Base-by-base conservation (phyloP, 2,329 filamentous ascomycete species). In the Cercospora berteroae region DNA sequence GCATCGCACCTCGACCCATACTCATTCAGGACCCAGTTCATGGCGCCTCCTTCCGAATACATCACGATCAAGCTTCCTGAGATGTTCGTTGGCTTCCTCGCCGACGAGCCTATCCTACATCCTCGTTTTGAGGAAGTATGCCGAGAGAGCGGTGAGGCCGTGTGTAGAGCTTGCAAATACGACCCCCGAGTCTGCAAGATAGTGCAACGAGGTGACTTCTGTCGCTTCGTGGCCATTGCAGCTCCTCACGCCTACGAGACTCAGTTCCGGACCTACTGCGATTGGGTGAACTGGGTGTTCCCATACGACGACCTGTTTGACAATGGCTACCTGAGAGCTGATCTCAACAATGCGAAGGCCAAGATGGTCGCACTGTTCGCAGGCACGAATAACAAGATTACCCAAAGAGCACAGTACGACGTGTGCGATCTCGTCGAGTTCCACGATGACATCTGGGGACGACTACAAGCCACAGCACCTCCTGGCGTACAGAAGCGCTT, bases 221-320 rank as follows among this genome's bases (percentile, higher is more conserved):
- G 44, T 23, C 44, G 44, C 44, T 50, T 50, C 18, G 44, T 50
- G 8, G 44, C 44, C 9, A 50, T 50, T 5, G 44, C 44, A 13
- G 44, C 44, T 20, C 44, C 44, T 50, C 44, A 23, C 2, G 44
- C 44, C 18, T 12, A 12, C 18, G 18, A 50, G 20, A 2, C 5
- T 20, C 44, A 50, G 27, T 36, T 36, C 12, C 56, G 56, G 5
- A 58, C 29, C 12, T 58, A 29, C 56, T 33, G 29, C 29, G 56
- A 58, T 29, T 58, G 56, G 56, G 29, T 58, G 33, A 64, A 64
- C 8, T 64, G 55, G 52, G 55, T 59, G 12, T 64, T 64, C 33
- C 63, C 63, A 5, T 64, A 29, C 36, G 63, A 64, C 25, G 63
- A 64, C 33, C 33, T 64, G 16, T 64, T 64, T 12, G 63, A 64